Conservation (phyloP, 169 alveolate species). For the Plasmodium fragile region DNA sequence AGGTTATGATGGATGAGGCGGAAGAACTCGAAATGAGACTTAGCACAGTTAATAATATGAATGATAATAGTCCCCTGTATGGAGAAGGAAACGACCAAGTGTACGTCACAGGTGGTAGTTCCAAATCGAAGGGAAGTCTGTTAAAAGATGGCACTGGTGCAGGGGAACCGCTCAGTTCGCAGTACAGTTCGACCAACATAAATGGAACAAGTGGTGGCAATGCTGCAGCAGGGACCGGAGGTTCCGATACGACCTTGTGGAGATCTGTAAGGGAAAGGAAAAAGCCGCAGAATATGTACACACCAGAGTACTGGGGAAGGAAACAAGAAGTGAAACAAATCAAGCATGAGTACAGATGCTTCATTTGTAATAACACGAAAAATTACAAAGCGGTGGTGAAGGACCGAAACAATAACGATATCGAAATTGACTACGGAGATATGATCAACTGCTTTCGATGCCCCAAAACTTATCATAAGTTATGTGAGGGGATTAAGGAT, state of each 20-base stretch:
- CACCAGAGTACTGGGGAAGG: slow-evolving; percentile 86
- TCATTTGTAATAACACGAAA: slow-evolving; percentile 90
- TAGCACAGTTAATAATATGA: not conserved
- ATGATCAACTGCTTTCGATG: slow-evolving; percentile 90
- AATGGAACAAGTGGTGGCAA: not conserved
- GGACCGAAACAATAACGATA: slow-evolving; percentile 83
- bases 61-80: slow-evolving; percentile 1
- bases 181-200: not conserved
- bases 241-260: slow-evolving; percentile 78
- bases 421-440: slow-evolving; percentile 88
- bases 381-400: slow-evolving; percentile 79
- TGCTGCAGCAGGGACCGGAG: not conserved
- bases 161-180: not conserved
- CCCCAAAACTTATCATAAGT: slow-evolving; percentile 92
- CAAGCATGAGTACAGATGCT: slow-evolving; percentile 90
- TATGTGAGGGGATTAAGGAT: slow-evolving; percentile 86
- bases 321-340: slow-evolving; percentile 87
- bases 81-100: slow-evolving; percentile 36
- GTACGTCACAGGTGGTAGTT: not conserved
- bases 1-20: slow-evolving; percentile 82
- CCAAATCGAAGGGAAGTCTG: not conserved
- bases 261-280: slow-evolving; percentile 86
- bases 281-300: slow-evolving; percentile 82
- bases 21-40: slow-evolving; percentile 25
- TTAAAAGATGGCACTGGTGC: not conserved